These are phyloP conservation scores for Cutaneotrichosporon mucoides DNA, from an alignment of 1,284 basidiomycete genomes.

Conservation along the genomic window DNA sequence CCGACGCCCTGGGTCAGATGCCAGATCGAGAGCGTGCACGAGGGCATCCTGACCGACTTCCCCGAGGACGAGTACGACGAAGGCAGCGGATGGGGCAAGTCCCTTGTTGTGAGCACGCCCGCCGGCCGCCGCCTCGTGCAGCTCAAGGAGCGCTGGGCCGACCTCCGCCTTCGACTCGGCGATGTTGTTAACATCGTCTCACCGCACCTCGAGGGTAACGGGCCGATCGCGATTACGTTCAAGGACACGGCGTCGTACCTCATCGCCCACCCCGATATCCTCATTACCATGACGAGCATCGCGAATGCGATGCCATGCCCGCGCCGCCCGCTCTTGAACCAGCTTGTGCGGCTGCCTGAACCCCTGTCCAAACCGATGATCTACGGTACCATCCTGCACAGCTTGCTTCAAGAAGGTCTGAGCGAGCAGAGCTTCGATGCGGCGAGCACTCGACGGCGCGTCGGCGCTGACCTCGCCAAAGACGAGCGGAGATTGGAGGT, in stretches of 20 bases:
- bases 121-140: conserved; percentile 29
- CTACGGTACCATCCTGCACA: conserved; percentile 87
- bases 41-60: conserved; percentile 18
- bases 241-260: conserved; percentile 50
- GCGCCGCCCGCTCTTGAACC: conserved; percentile 71
- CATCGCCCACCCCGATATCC: conserved; percentile 82
- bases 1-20: conserved; percentile 39
- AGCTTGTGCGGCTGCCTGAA: conserved; percentile 57
- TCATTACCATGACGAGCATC: conserved; percentile 81
- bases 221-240: conserved; percentile 34
- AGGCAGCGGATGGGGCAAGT: conserved; percentile 31
- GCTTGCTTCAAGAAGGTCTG: conserved; percentile 77
- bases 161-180: conserved; percentile 51
- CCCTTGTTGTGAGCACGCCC: conserved; percentile 23
- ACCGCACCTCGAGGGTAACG: conserved; percentile 34
- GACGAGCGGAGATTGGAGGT: conserved; percentile 42
- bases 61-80: conserved; percentile 1
- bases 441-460: conserved; percentile 26
- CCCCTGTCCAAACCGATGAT: conserved; percentile 55
- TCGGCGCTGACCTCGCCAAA: conserved; percentile 36
- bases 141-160: conserved; percentile 45
- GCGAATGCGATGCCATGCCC: conserved; percentile 74
- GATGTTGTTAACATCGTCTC: conserved; percentile 71
- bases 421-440: conserved; percentile 34
- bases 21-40: conserved; percentile 26